phyloP scores from a whole-genome alignment of 768 basidiomycete species.

The Hemileccinum rubropunctum region DNA sequence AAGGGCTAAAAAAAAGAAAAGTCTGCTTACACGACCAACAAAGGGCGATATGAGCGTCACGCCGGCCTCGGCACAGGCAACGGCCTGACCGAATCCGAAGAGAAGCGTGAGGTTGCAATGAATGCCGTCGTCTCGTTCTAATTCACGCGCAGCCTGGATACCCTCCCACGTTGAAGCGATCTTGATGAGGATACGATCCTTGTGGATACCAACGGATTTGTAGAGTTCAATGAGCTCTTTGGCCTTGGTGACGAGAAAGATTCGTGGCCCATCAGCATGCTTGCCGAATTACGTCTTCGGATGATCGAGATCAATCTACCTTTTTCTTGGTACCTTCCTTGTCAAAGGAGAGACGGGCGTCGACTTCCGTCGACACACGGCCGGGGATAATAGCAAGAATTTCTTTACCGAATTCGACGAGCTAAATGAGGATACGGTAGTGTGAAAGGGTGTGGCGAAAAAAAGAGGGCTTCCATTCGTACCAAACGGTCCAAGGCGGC shows the following conservation, averaged over 20 bases:
- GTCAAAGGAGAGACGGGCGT: slow-evolving; percentile 96
- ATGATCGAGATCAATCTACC: slow-evolving; percentile 38
- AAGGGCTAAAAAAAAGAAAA: slow-evolving; percentile 13
- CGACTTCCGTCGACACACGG: slow-evolving; percentile 98
- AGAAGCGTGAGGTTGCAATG: slow-evolving; percentile 99
- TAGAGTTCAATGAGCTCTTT: slow-evolving; percentile 92
- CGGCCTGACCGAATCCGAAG: slow-evolving; percentile 98
- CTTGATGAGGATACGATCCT: slow-evolving; percentile 97
- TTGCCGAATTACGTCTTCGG: slow-evolving; percentile 22
- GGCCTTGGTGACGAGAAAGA: slow-evolving; percentile 42
- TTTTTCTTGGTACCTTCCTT: slow-evolving; percentile 90
- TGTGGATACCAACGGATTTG: slow-evolving; percentile 88
- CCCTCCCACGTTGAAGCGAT: slow-evolving; percentile 99
- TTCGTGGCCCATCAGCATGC: slow-evolving; percentile 4
- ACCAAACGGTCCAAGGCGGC: slow-evolving; percentile 89
- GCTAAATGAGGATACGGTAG: slow-evolving; percentile 45
- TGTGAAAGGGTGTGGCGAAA: slow-evolving; percentile 10
- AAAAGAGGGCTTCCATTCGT: slow-evolving; percentile 31
- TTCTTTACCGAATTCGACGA: slow-evolving; percentile 96
- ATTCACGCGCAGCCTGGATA: slow-evolving; percentile 96
- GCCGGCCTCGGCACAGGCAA: slow-evolving; percentile 97
- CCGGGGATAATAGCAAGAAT: slow-evolving; percentile 96
- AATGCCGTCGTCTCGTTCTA: slow-evolving; percentile 89
- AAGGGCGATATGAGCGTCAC: slow-evolving; percentile 99
- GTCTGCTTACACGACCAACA: slow-evolving; percentile 81